phyloP scores from a whole-genome alignment of 2,329 filamentous ascomycete species.

The Cladosporium colombiae region DNA sequence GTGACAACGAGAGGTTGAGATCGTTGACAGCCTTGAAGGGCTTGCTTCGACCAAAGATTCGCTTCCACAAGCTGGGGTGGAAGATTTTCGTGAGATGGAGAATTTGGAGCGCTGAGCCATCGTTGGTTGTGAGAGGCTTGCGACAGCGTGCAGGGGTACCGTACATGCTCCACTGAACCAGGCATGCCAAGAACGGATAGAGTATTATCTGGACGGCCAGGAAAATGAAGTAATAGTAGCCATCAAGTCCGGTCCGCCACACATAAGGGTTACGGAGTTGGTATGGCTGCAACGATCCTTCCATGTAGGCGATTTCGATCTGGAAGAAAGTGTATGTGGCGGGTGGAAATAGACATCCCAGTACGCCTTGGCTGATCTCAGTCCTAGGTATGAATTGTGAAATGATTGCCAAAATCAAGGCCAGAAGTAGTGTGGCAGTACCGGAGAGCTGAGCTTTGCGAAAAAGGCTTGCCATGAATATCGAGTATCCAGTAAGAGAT shows the following conservation, averaged over 20 bases:
- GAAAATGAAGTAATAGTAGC: constrained; percentile 76
- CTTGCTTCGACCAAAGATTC: constrained; percentile 51
- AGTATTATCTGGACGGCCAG: constrained; percentile 73
- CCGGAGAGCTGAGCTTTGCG: constrained; percentile 85
- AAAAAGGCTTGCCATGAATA: constrained; percentile 81
- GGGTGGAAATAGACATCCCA: constrained; percentile 75
- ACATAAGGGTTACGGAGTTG: constrained; percentile 60
- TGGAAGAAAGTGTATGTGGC: constrained; percentile 83
- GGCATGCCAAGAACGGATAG: constrained; percentile 73
- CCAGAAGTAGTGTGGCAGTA: constrained; percentile 71
- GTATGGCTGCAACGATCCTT: constrained; percentile 58
- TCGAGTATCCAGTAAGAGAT: constrained; percentile 74
- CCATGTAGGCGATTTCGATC: constrained; percentile 69
- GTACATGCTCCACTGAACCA: constrained; percentile 73
- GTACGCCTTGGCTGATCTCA: constrained; percentile 59
- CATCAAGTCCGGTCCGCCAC: constrained; percentile 68
- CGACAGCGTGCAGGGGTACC: constrained; percentile 65
- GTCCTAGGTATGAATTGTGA: constrained; percentile 73
- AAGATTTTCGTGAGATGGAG: constrained; percentile 78
- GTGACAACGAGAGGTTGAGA: constrained; percentile 66
- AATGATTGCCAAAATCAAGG: constrained; percentile 77
- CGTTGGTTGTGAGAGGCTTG: constrained; percentile 41
- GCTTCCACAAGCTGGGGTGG: constrained; percentile 61
- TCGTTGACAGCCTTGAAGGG: constrained; percentile 73
- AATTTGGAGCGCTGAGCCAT: constrained; percentile 63